Evolutionary conservation across 176 grass and related monocot species (phyloP).

Genomic region (Elaeis guineensis): DNA sequence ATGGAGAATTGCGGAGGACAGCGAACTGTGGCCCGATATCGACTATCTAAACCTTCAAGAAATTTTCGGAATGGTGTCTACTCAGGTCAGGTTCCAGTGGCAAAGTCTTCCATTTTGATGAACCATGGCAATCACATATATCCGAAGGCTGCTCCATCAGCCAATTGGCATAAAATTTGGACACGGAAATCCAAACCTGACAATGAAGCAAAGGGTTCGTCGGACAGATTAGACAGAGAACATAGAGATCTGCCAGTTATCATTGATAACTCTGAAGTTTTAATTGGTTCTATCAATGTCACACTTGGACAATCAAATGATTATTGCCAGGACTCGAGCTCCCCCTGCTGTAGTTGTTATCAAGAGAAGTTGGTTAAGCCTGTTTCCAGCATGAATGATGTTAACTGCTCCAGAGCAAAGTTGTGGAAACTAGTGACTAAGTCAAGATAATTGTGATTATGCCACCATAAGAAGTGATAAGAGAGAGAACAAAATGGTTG

Average conservation of each 20-base stretch:
- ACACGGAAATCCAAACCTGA: not conserved
- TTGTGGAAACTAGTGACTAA: not conserved
- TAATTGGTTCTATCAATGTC: constrained; percentile 12
- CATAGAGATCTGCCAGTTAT: not conserved
- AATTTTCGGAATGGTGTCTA: not conserved
- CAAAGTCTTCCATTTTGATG: constrained; percentile 1
- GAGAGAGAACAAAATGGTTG: not conserved
- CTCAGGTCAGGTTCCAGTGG: not conserved
- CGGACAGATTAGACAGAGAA: not conserved
- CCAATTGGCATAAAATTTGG: not conserved
- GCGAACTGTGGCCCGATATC: not conserved
- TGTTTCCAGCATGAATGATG: not conserved
- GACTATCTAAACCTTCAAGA: not conserved
- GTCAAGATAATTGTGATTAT: not conserved
- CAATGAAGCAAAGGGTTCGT: not conserved
- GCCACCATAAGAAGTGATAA: not conserved
- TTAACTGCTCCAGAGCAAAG: not conserved
- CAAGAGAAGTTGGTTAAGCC: not conserved
- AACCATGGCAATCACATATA: no score
- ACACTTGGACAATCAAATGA: constrained; percentile 1
- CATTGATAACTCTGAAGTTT: not conserved
- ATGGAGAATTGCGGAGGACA: not conserved
- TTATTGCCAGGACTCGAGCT: not conserved
- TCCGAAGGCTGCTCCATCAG: not conserved
- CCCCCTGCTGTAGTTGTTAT: not conserved